phyloP scores from a whole-genome alignment of 2,329 filamentous ascomycete genomes.

The Corinectria fuckeliana region DNA sequence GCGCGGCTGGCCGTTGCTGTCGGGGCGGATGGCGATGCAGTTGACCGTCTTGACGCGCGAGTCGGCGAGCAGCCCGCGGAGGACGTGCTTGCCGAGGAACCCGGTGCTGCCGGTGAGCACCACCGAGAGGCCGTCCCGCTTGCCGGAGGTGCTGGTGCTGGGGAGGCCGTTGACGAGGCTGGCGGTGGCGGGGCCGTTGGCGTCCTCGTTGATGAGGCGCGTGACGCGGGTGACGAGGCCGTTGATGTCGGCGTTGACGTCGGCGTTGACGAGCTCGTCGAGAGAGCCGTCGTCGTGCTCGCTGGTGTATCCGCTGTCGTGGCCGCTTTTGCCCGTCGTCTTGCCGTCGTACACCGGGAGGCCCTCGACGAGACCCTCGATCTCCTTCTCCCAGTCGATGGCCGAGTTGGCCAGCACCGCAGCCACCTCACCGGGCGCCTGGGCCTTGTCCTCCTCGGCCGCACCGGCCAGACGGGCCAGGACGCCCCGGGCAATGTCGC shows the following conservation, averaged over 20 bases:
- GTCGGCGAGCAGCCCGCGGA: background rate
- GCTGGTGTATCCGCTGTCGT: background rate
- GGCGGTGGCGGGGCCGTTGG: background rate
- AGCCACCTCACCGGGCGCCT: background rate
- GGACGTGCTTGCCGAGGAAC: background rate
- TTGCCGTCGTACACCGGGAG: background rate
- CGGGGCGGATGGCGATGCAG: background rate
- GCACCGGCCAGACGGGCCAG: background rate
- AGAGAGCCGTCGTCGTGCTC: background rate
- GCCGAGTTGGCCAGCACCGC: background rate
- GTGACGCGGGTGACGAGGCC: background rate
- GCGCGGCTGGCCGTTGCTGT: background rate
- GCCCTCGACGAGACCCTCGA: background rate
- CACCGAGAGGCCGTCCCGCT: background rate
- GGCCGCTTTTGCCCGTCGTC: background rate
- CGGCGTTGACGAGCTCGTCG: background rate
- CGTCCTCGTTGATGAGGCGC: background rate
- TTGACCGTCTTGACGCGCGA: background rate
- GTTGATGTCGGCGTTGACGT: background rate
- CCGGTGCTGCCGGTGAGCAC: conserved; percentile 3
- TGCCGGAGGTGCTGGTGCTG: background rate
- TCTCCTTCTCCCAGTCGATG: background rate
- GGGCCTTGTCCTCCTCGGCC: background rate
- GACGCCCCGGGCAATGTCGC: background rate
- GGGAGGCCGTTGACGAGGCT: background rate